Evolutionary conservation across 306 rosid species (phyloP).

Genomic region (Inga leiocalycina): DNA sequence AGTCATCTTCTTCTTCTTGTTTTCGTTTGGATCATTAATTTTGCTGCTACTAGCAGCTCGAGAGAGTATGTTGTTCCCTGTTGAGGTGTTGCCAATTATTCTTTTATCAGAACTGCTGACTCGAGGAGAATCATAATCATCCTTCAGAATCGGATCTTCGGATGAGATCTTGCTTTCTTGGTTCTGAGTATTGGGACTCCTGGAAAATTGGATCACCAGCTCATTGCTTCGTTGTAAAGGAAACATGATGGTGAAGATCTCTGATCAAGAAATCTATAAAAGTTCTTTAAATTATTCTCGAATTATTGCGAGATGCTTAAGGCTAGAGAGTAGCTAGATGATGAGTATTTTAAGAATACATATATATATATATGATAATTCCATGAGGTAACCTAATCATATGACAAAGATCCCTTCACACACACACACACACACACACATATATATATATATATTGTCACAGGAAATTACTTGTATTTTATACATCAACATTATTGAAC

Average conservation of each 20-base stretch:
- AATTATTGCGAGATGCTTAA: background rate
- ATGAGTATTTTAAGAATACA: background rate
- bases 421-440: background rate
- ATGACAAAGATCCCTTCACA: constrained; percentile 32
- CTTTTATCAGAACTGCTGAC: constrained; percentile 29
- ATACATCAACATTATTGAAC: background rate
- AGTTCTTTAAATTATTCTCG: background rate
- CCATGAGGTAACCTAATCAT: background rate
- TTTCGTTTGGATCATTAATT: constrained; percentile 15
- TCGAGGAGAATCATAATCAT: constrained; percentile 42
- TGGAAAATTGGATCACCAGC: constrained; percentile 63
- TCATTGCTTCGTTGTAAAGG: constrained; percentile 73
- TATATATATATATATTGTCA: constrained; percentile 5
- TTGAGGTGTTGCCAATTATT: background rate
- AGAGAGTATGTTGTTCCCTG: constrained; percentile 6
- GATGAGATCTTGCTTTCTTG: constrained; percentile 40
- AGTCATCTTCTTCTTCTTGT: constrained; percentile 46
- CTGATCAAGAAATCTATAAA: background rate
- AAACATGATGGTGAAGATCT: constrained; percentile 36
- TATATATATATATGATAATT: background rate
- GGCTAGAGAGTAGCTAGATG: background rate
- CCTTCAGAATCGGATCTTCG: constrained; percentile 50
- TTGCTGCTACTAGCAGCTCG: background rate
- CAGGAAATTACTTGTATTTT: background rate
- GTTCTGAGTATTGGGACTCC: constrained; percentile 38